Conservation (phyloP, 75 land plant genomes). For the Isoetes taiwanensis region DNA sequence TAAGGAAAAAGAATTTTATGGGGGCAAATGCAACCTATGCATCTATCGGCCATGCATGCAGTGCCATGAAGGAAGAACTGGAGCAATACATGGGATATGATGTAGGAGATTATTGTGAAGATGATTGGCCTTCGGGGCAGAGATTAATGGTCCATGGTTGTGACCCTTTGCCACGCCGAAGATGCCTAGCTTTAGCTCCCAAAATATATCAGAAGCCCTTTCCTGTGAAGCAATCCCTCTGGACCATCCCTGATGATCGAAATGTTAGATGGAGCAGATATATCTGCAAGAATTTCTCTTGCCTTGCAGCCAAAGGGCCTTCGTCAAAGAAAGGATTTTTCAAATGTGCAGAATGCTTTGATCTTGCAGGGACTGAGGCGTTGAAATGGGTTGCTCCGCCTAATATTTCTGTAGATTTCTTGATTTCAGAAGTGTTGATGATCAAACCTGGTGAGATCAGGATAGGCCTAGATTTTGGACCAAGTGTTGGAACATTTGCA, state of each 20-base stretch:
- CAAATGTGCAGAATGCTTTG: constrained; percentile 68
- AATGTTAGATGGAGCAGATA: constrained; percentile 77
- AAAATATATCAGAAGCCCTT: constrained; percentile 51
- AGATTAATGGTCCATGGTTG: constrained; percentile 61
- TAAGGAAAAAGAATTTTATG: constrained; percentile 54
- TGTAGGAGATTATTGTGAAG: constrained; percentile 46
- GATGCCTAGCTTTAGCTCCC: constrained; percentile 74
- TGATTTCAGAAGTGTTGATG: constrained; percentile 41
- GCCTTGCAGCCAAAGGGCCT: constrained; percentile 33
- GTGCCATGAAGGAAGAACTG: constrained; percentile 34
- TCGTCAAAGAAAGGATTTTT: constrained; percentile 40
- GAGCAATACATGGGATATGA: constrained; percentile 64
- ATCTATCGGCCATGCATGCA: constrained; percentile 65
- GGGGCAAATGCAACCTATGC: constrained; percentile 65
- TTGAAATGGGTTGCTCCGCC: constrained; percentile 38
- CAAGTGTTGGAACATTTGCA: constrained; percentile 71
- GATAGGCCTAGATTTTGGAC: constrained; percentile 64
- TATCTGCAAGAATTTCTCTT: constrained; percentile 47
- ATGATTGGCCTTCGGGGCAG: constrained; percentile 56
- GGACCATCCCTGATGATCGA: constrained; percentile 58
- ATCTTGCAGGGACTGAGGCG: constrained; percentile 35
- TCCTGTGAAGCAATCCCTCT: constrained; percentile 54
- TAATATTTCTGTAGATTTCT: constrained; percentile 30
- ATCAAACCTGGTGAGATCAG: constrained; percentile 63
- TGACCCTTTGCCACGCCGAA: constrained; percentile 73